These are phyloP conservation scores for Exobasidium rhododendri DNA, from an alignment of 1,284 basidiomycete genomes.

Conservation along the genomic window DNA sequence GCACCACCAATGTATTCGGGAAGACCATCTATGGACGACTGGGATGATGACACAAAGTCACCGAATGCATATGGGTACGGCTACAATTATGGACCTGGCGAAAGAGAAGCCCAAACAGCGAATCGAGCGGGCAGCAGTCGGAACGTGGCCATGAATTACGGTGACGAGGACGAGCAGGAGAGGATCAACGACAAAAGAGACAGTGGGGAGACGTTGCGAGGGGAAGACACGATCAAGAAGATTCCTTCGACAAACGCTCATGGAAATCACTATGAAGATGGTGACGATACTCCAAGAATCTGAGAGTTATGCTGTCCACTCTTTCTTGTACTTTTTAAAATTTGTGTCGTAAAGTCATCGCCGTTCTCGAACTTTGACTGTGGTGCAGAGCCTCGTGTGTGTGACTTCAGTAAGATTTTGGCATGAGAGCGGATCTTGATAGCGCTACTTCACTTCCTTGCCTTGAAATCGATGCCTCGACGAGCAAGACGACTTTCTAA, in stretches of 20 bases:
- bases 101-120: not conserved
- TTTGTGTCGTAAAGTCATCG: too few species aligned
- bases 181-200: not conserved
- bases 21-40: conserved; percentile 5
- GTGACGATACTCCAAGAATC: not conserved
- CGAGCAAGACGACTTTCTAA: too few species aligned
- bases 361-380: too few species aligned
- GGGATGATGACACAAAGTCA: conserved; percentile 5
- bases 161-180: conserved; percentile 2
- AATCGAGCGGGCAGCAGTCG: conserved; percentile 6
- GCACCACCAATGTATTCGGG: not conserved
- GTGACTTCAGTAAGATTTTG: too few species aligned
- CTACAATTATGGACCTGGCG: not conserved
- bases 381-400: too few species aligned
- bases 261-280: not conserved
- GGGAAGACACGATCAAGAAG: not conserved
- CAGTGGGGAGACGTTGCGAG: conserved; percentile 4
- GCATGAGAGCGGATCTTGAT: too few species aligned
- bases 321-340: conserved; percentile 2
- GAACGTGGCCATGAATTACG: not conserved
- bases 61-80: not conserved
- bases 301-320: not conserved
- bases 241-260: not conserved
- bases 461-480: too few species aligned
- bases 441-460: too few species aligned